Base-by-base conservation (phyloP, 305 asterid species). In the Nicotiana rustica region DNA sequence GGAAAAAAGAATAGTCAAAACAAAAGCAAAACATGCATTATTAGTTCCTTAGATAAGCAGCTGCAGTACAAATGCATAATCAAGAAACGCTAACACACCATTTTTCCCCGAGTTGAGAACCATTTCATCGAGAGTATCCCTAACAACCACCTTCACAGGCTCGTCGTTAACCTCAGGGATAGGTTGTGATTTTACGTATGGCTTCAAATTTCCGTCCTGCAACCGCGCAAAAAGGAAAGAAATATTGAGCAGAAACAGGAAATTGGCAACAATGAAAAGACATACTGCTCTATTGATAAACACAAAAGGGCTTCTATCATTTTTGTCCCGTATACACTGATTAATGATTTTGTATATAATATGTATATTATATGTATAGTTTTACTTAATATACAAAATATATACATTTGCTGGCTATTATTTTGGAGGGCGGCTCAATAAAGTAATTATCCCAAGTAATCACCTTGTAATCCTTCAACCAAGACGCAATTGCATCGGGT, bases 91-190 rank as follows among this genome's bases (percentile, higher is more conserved):
- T 52, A 14, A 49, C 93, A 25, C 10, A 92, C 95, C 93, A 85
- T 91, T 92, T 88, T 92, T 93, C 17, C 91, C 94, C 5, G 97
- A 93, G 85, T 87, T 92, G 90, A 89, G 87, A 68, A 92, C 92
- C 35, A 86, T 13, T 52, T 93, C 93, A 19, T 86, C 88, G 52
- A 93, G 82, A 84, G 87, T 92, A 86, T 91, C 87, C 21, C 89
- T 89, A 67, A 93, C 97, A 5, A 92, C 91, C 84, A 92, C 97
- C 86, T 92, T 93, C 56, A 92, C 95, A 12, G 97, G 95, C 82
- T 91, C 95, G 47, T 92, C 55, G 49, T 92, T 88, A 17, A 78
- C 86, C 87, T 92, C 92, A 1, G 97, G 97, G 82, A 93, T 85
- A 31, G 95, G 92, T 82, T 90, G 93, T 6, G 97, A 93, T 85